Evolutionary conservation across 2,329 filamentous ascomycete genomes (phyloP).

Genomic region (Lecanoromycetidae sp.): DNA sequence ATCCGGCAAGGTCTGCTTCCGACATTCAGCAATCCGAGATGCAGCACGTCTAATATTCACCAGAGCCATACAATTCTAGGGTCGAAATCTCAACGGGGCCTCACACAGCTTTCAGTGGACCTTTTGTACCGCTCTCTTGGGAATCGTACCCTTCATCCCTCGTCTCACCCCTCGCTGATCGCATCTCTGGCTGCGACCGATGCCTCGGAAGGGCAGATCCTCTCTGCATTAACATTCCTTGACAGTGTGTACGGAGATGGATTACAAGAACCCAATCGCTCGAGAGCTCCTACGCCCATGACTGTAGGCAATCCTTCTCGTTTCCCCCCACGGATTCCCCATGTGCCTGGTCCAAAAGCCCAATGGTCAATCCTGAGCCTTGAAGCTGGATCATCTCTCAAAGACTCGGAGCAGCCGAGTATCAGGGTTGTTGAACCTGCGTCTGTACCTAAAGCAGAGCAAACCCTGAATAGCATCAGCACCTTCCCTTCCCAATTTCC

Average conservation of each 20-base stretch:
- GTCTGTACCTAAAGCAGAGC: constrained; percentile 7
- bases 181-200: constrained; percentile 66
- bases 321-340: constrained; percentile 27
- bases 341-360: constrained; percentile 20
- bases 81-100: constrained; percentile 69
- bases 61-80: constrained; percentile 95
- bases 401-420: constrained; percentile 5
- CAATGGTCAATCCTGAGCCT: constrained; percentile 17
- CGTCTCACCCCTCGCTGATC: constrained; percentile 49
- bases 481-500: constrained; percentile 20
- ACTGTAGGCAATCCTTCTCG: constrained; percentile 30
- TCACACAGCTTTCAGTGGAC: constrained; percentile 86
- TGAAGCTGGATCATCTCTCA: not conserved
- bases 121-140: constrained; percentile 75
- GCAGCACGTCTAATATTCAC: not conserved
- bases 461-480: constrained; percentile 5
- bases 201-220: constrained; percentile 65
- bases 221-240: constrained; percentile 62
- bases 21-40: not conserved
- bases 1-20: constrained; percentile 69
- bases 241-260: constrained; percentile 61
- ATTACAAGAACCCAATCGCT: constrained; percentile 47
- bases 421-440: constrained; percentile 3
- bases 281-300: constrained; percentile 33
- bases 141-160: constrained; percentile 54